Base-by-base conservation (phyloP, 2,329 filamentous ascomycete species). In the Aspergillus fischeri region DNA sequence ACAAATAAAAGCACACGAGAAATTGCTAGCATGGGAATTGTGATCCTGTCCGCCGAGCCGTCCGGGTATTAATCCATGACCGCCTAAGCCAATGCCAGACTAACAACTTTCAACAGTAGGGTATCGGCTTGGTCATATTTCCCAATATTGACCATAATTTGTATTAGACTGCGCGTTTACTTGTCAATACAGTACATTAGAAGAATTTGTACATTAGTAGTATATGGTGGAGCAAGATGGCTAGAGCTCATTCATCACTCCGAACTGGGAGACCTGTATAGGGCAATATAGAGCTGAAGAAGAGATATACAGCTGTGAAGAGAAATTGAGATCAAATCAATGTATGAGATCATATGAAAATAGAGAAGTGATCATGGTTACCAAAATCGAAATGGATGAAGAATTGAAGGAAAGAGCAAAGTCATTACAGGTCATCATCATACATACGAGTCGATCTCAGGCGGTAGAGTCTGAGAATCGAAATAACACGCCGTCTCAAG, bases 381-480 rank as follows among this genome's bases (percentile, higher is more conserved):
- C 28, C n/a, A 50, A 47, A 41, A 20, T 53, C 38, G 20, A 52
- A 52, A 38, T 20, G 50, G 38, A 54, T 52, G 14, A 54, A 55
- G 28, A 55, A 51, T 49, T 58, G 52, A 54, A 41, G 59, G 55
- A 35, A 44, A 35, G 50, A 24, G 6, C 10, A 20, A 42, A 27
- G 47, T 55, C 47, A 35, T 44, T 64, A 67, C 29, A 51, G 7
- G 14, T 25, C 67, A 63, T 74, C 68, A 70, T 64, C 68, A 71
- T 64, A 72, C 67, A 68, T 71, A 75, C 56, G 70, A 67, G 59
- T 73, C 71, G 56, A 72, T 62, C 59, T 72, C 73, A 52, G 69
- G 63, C 54, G 65, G 62, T 42, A 71, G 54, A 41, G 70, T 62
- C 60, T 75, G 71, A 28, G 67, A 63, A 49, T 69, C 67, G 28